A percentile compares a stretch with the other conserved stretches of the same genome.
phyloP scores from a whole-genome alignment of 129 eudicot species.

The Saposhnikovia divaricata region DNA sequence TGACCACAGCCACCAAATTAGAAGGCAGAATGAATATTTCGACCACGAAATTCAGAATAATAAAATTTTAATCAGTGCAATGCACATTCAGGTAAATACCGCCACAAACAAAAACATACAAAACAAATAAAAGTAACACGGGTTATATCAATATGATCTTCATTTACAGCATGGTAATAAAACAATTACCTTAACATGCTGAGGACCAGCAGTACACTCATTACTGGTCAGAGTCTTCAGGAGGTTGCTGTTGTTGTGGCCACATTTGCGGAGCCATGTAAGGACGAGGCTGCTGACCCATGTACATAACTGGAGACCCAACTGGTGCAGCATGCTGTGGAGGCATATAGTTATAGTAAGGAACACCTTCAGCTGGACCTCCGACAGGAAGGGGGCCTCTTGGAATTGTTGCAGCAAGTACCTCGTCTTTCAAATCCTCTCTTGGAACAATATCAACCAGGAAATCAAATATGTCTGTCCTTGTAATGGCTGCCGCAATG shows the following conservation, averaged over 20 bases:
- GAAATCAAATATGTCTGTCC: constrained; percentile 88
- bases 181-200: constrained; percentile 10
- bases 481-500: constrained; percentile 88
- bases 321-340: constrained; percentile 51
- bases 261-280: constrained; percentile 83
- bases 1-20: background rate
- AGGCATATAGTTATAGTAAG: constrained; percentile 79
- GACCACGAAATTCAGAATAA: background rate
- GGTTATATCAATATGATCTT: background rate
- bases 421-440: constrained; percentile 81
- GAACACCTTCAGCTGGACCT: constrained; percentile 61
- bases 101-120: background rate
- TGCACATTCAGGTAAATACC: background rate
- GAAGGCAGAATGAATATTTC: background rate
- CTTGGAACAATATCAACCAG: constrained; percentile 84
- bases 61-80: no score
- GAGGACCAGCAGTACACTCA: background rate
- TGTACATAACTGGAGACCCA: constrained; percentile 67
- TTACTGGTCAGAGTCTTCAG: constrained; percentile 41
- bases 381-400: constrained; percentile 67
- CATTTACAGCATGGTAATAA: background rate
- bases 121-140: constrained; percentile 29
- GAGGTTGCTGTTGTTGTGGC: constrained; percentile 85
- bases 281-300: constrained; percentile 77
- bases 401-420: constrained; percentile 70